Evolutionary conservation across 192 early-diverging fungal species (phyloP), one percentile per base, ranked within the genome.

Genomic region (Coemansia sp.): DNA sequence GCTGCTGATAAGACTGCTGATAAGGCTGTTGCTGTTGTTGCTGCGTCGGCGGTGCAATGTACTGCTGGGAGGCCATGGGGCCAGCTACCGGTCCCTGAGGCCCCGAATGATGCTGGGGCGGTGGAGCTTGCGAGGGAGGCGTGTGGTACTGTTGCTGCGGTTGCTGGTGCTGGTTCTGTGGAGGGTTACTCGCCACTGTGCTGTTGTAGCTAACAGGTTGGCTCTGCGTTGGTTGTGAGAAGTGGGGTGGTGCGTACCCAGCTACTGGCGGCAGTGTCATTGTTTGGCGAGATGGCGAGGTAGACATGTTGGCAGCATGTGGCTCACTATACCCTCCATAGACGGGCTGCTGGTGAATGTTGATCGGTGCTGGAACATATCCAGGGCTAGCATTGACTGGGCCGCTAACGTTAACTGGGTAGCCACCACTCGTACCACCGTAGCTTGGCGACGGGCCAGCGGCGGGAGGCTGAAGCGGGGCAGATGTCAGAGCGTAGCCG

Each of bases 261-360:
- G 64, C 69, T 3, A 58, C 29, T 20, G 33, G 33, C 11, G 73
- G 73, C 68, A 75, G 73, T 15, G 76, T 44, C 12, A 70, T 43
- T 11, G 66, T 57, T 16, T 69, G 70, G 41, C 74, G 65, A 1
- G 47, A 24, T n/a, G 64, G 52, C 34, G 69, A 68, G 6, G 69
- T 66, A 33, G 70, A 53, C 5, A 63, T 58, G 29, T 34, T 66
- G 5, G 63, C 31, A 12, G 63, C 15, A 12, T 50, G 24, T 8
- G 69, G 41, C 38, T 83, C 75, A 43, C 73, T 69, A 36, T 74
- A 78, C 24, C 47, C 69, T 5, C 66, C 65, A 58, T 80, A 80
- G 5, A 39, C 20, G 29, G 65, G 70, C 16, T 74, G 65, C 44
- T 77, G 75, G 24, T 71, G 74, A 36, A 39, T 47, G 43, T 58